These are phyloP conservation scores for Neoascochyta sp. DNA, from an alignment of 2,329 filamentous ascomycete genomes.

Conservation along the genomic window DNA sequence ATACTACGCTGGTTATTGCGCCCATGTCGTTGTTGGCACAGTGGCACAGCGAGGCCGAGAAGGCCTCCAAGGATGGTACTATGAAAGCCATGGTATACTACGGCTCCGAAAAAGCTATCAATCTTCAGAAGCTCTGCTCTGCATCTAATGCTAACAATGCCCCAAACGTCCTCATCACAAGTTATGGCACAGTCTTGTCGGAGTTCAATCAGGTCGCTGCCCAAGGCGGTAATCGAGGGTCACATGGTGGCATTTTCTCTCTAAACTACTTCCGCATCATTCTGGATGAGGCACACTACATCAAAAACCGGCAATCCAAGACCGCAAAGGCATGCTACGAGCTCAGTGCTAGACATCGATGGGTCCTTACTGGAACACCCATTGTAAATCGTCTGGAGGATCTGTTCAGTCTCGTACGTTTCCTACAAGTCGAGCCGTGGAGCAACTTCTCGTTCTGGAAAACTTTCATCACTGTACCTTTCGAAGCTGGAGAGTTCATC, in stretches of 20 bases:
- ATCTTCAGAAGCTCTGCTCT: slow-evolving; percentile 76
- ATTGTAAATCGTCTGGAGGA: slow-evolving; percentile 97
- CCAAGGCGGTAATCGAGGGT: slow-evolving; percentile 62
- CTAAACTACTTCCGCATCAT: slow-evolving; percentile 93
- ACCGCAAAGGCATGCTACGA: slow-evolving; percentile 95
- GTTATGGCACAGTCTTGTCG: slow-evolving; percentile 86
- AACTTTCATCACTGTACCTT: slow-evolving; percentile 95
- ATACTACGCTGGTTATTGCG: slow-evolving; percentile 90
- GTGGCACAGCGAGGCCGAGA: slow-evolving; percentile 93
- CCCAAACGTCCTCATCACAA: slow-evolving; percentile 89
- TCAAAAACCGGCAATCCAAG: slow-evolving; percentile 84
- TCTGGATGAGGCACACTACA: slow-evolving; percentile 89
- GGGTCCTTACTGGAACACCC: slow-evolving; percentile 90
- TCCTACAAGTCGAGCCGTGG: slow-evolving; percentile 94
- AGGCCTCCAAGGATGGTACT: slow-evolving; percentile 79
- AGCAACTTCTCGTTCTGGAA: slow-evolving; percentile 99
- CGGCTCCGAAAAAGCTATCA: slow-evolving; percentile 74
- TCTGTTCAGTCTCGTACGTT: slow-evolving; percentile 86
- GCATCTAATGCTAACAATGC: slow-evolving; percentile 68
- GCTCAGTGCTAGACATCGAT: slow-evolving; percentile 77
- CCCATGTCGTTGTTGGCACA: slow-evolving; percentile 96
- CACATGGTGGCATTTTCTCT: slow-evolving; percentile 72
- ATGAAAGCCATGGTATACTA: slow-evolving; percentile 89
- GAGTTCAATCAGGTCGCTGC: slow-evolving; percentile 75
- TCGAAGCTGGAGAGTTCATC: slow-evolving; percentile 92